These are phyloP conservation scores for Fusarium miscanthi DNA, from an alignment of 2,329 filamentous ascomycete genomes.

Conservation along the genomic window DNA sequence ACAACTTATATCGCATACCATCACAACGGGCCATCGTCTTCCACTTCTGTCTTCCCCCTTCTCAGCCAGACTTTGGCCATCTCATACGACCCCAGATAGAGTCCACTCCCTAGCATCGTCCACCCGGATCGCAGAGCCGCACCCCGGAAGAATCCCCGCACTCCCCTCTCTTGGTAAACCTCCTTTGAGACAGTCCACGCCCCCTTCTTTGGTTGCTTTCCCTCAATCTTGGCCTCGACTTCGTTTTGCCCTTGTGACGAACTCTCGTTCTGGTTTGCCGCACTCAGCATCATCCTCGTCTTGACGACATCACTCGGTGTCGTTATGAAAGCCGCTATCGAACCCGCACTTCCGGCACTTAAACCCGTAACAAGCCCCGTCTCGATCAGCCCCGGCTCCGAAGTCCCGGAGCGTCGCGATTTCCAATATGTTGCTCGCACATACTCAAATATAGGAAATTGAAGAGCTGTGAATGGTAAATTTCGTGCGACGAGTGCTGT, in stretches of 20 bases:
- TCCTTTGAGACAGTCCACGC: constrained; percentile 71
- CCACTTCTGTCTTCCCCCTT: constrained; percentile 53
- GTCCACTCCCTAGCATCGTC: constrained; percentile 84
- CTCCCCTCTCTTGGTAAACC: constrained; percentile 73
- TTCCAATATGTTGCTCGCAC: constrained; percentile 67
- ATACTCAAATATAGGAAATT: constrained; percentile 88
- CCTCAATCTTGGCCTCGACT: constrained; percentile 36
- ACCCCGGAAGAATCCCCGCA: constrained; percentile 81
- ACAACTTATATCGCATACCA: not conserved
- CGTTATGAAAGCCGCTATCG: constrained; percentile 81
- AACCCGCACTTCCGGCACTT: constrained; percentile 79
- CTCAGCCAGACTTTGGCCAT: constrained; percentile 75
- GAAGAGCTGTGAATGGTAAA: constrained; percentile 85
- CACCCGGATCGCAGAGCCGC: constrained; percentile 78
- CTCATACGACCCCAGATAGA: constrained; percentile 91
- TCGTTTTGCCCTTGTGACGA: constrained; percentile 9
- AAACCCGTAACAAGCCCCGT: constrained; percentile 76
- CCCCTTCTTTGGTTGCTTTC: constrained; percentile 52
- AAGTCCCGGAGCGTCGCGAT: constrained; percentile 42
- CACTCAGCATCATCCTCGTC: constrained; percentile 85
- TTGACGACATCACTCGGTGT: constrained; percentile 92
- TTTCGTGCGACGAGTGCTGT: constrained; percentile 84
- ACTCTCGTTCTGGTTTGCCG: constrained; percentile 49
- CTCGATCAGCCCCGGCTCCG: constrained; percentile 63
- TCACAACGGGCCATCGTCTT: constrained; percentile 51